Evolutionary conservation across 768 basidiomycete genomes (phyloP), one percentile per base, ranked within the genome.

Genomic region (Cystofilobasidium capitatum): DNA sequence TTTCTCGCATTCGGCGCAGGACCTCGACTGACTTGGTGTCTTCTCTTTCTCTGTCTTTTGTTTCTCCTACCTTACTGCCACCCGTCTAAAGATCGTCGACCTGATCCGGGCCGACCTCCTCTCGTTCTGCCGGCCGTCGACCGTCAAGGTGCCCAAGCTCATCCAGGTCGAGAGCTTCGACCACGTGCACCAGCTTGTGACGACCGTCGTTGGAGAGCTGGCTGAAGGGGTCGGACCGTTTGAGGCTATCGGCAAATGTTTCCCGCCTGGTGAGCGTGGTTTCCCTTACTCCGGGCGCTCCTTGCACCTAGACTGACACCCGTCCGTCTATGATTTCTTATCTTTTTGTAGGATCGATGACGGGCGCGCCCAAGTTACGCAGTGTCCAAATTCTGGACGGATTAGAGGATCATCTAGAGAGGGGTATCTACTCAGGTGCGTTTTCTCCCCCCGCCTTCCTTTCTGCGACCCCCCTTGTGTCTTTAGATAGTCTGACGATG

Each of bases 171-270:
- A 97, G 75, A 89, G 90, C 72, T 96, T 92, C 75, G 84, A 90
- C 78, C 92, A 89, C 0, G 89, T 98, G 1, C 96, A 90, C 85
- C 91, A 93, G 73, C 84, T 96, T 62, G 93, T 96, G 33, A 94
- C 91, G 65, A 91, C 92, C 65, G 89, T 97, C 59, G 86, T 89
- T 73, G 93, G 92, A 42, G 80, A 77, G 62, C 76, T 85, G 33
- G 73, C 78, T 2, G 71, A 73, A 0, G 74, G 75, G 37, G 81
- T 84, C 31, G 78, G 79, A 54, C 88, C 89, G 6, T 89, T 89
- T 83, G 85, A 90, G 70, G 86, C 88, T 29, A 79, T 98, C 63
- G 82, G 81, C 69, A 79, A 81, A 58, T 87, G 89, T 78, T 81
- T 96, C 63, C 93, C 93, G 20, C 91, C 93, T 64, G 92, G 92